Conservation (phyloP, 176 grass and related monocot genomes). For the Oryza coarctata region DNA sequence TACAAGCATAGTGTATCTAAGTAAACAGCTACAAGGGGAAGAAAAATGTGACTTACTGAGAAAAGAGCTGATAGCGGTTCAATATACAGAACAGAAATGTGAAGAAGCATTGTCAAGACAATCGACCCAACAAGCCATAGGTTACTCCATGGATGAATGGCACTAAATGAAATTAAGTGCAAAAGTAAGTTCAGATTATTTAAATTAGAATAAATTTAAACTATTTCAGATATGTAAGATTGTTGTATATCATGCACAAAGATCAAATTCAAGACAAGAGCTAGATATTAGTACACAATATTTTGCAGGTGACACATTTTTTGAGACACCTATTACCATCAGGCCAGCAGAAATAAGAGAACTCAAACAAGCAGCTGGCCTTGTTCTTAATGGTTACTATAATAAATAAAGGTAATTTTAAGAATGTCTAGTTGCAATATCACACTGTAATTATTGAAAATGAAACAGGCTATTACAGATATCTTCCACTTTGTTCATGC, state of each 20-base stretch:
- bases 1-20: neutral
- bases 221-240: slow-evolving; percentile 5
- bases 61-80: slow-evolving; percentile 91
- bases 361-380: neutral
- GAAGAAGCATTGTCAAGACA: slow-evolving; percentile 90
- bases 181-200: neutral
- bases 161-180: slow-evolving; percentile 50
- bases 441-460: neutral
- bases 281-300: slow-evolving; percentile 21
- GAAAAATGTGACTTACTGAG: slow-evolving; percentile 61
- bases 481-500: neutral
- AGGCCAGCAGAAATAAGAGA: neutral
- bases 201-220: neutral
- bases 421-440: slow-evolving; percentile 5
- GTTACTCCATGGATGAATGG: slow-evolving; percentile 96
- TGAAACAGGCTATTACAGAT: neutral
- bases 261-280: neutral
- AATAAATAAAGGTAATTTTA: neutral
- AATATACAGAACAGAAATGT: slow-evolving; percentile 75
- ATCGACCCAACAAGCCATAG: slow-evolving; percentile 91
- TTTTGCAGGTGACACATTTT: slow-evolving; percentile 13
- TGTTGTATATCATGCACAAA: neutral
- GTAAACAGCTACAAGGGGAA: slow-evolving; percentile 1
- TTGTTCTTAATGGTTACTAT: slow-evolving; percentile 1
- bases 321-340: neutral